Percentiles rank a stretch among this genome's conserved stretches.
These are phyloP conservation scores for Oleoguttula mirabilis DNA, from an alignment of 495 filamentous ascomycete genomes.

Conservation along the genomic window DNA sequence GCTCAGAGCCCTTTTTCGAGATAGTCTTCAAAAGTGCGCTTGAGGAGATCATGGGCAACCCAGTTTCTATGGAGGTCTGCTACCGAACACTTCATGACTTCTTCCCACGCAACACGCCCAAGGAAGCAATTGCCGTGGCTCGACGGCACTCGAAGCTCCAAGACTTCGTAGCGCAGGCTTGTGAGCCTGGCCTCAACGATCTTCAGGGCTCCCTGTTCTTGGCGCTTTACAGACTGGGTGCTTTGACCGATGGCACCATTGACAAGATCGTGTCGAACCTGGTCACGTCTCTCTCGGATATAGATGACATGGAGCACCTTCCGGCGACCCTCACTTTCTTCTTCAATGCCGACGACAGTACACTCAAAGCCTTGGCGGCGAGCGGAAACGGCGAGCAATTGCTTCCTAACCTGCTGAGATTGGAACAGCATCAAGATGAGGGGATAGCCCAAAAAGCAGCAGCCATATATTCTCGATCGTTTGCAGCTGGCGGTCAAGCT, in stretches of 20 bases:
- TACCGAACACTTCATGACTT: too few species aligned
- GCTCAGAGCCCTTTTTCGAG: too few species aligned
- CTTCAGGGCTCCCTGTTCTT: neutral
- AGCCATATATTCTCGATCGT: conserved; percentile 23
- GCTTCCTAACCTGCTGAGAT: conserved; percentile 42
- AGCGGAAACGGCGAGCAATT: conserved; percentile 38
- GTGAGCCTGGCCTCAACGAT: neutral
- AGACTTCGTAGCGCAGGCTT: conserved; percentile 19
- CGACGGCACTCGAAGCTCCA: conserved; percentile 23
- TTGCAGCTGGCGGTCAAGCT: conserved; percentile 32
- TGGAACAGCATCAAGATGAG: conserved; percentile 45
- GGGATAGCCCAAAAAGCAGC: conserved; percentile 41
- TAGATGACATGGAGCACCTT: neutral
- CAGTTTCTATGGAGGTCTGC: too few species aligned
- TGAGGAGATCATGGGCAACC: too few species aligned
- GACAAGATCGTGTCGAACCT: conserved; percentile 26
- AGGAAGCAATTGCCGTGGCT: conserved; percentile 14
- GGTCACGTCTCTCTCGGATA: neutral
- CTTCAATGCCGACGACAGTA: neutral
- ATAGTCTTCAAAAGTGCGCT: too few species aligned
- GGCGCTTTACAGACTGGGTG: neutral
- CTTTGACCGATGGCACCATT: conserved; percentile 3
- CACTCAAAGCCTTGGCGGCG: neutral
- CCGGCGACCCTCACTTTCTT: neutral
- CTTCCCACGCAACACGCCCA: conserved; percentile 21